Conservation (phyloP, 2,329 filamentous ascomycete genomes). For the Akanthomyces lecanii region DNA sequence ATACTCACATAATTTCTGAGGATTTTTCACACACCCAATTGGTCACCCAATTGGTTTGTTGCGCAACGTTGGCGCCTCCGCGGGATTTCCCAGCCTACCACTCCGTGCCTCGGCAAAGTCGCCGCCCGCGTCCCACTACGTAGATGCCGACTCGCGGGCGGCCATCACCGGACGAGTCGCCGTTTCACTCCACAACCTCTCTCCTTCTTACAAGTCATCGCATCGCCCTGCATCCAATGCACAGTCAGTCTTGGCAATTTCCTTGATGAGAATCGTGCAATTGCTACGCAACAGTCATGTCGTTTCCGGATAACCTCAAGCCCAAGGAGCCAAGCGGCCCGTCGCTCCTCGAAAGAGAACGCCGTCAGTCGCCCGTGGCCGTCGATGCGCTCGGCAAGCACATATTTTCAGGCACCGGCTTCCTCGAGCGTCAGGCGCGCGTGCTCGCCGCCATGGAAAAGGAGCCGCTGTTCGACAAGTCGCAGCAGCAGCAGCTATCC, state of each 20-base stretch:
- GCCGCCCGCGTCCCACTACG: neutral
- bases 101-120: conserved; percentile 11
- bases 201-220: neutral
- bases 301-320: conserved; percentile 24
- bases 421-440: conserved; percentile 54
- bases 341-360: conserved; percentile 65
- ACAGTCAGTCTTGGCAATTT: too few species aligned
- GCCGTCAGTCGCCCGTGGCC: conserved; percentile 61
- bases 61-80: neutral
- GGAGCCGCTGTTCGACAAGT: conserved; percentile 73
- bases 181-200: neutral
- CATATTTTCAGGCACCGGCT: conserved; percentile 60
- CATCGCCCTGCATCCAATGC: neutral
- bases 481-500: conserved; percentile 70
- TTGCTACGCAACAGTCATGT: neutral
- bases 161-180: neutral
- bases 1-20: too few species aligned
- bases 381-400: conserved; percentile 64
- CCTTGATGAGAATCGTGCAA: too few species aligned
- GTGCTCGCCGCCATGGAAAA: conserved; percentile 61
- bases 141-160: neutral
- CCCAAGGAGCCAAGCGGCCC: conserved; percentile 60
- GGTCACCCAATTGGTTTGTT: too few species aligned
- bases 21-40: neutral
- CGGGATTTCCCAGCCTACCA: neutral